Base-by-base conservation (phyloP, 139 green algal genomes). In the Micractinium conductrix region DNA sequence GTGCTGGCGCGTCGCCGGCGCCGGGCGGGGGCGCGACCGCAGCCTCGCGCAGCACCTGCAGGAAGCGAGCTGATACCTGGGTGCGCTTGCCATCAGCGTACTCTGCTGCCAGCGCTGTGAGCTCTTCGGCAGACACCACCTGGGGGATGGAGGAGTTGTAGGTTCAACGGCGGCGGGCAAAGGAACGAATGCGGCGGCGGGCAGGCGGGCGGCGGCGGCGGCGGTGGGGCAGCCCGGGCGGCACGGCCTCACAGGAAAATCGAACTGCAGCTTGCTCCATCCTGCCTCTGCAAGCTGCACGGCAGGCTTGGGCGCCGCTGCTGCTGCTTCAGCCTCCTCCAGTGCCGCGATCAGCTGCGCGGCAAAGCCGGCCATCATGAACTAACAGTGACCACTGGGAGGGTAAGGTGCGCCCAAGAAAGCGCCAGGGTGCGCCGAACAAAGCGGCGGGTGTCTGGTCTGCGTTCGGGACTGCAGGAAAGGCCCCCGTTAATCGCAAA, bases 221-320 rank as follows among this genome's bases (percentile, higher is more conserved):
- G 69, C 40, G 38, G 67, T n/a, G 21, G 69, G 10, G 17, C 65
- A 44, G 65, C 65, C 28, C 42, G 2, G 9, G 28, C 3, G 7
- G 2, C 30, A 44, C 38, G 30, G 6, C 30, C 79, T 62, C 78
- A 90, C 87, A 19, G 87, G 87, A 33, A 87, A 90, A 30, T 90
- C 87, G 37, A 74, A 90, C 37, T 90, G 87, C 42, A 90, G 58
- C 76, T 86, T 89, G 30, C 74, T 62, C 28, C 60, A 86, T 0
- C 76, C 87, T 5, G 50, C 38, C 28, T 81, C 6, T 2, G 85
- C 85, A 8, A 80, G 43, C n/a, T 65, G 17, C 2, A 24, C 33
- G 1, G 53, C 4, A 12, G 53, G 50, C 58, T 85, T 85, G 22
- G 62, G 63, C 55, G 71, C 16, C 3, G 55, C 35, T 2, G 83